phyloP scores from a whole-genome alignment of 257 asterid species.

The Gardenia jasminoides region DNA sequence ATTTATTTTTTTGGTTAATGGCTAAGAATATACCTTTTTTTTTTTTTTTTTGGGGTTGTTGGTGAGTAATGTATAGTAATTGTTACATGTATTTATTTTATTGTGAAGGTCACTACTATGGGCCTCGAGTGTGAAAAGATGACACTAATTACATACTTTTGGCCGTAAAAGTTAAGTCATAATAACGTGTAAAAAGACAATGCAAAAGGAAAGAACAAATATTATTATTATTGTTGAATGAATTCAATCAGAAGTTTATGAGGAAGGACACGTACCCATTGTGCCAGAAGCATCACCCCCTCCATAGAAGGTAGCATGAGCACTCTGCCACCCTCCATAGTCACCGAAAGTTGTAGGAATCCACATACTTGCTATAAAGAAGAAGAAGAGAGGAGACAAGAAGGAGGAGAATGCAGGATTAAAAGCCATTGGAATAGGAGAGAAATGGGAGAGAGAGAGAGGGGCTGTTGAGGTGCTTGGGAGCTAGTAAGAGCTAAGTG shows the following conservation, averaged over 20 bases:
- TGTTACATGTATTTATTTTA: neutral
- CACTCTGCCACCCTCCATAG: slow-evolving; percentile 59
- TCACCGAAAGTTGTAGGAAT: slow-evolving; percentile 33
- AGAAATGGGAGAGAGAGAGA: neutral
- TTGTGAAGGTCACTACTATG: neutral
- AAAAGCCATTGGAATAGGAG: slow-evolving; percentile 39
- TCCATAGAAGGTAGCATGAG: slow-evolving; percentile 78
- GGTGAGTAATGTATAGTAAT: too few relatives aligned
- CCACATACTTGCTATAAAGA: slow-evolving; percentile 21
- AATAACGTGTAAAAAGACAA: neutral
- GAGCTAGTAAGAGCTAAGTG: slow-evolving; percentile 7
- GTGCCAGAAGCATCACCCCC: slow-evolving; percentile 86
- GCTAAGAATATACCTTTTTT: too few relatives aligned
- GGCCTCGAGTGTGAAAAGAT: neutral
- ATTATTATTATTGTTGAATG: too few relatives aligned
- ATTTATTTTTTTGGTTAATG: too few relatives aligned
- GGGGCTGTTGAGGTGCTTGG: neutral
- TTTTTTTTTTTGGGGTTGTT: too few relatives aligned
- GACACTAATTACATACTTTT: neutral
- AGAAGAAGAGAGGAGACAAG: slow-evolving; percentile 26
- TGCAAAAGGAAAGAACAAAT: neutral
- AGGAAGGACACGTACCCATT: slow-evolving; percentile 46
- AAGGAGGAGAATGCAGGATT: slow-evolving; percentile 22
- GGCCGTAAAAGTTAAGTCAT: neutral
- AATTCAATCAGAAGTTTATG: too few relatives aligned